Base-by-base conservation (phyloP, 2,329 filamentous ascomycete species). In the Chaetomiaceae sp. region DNA sequence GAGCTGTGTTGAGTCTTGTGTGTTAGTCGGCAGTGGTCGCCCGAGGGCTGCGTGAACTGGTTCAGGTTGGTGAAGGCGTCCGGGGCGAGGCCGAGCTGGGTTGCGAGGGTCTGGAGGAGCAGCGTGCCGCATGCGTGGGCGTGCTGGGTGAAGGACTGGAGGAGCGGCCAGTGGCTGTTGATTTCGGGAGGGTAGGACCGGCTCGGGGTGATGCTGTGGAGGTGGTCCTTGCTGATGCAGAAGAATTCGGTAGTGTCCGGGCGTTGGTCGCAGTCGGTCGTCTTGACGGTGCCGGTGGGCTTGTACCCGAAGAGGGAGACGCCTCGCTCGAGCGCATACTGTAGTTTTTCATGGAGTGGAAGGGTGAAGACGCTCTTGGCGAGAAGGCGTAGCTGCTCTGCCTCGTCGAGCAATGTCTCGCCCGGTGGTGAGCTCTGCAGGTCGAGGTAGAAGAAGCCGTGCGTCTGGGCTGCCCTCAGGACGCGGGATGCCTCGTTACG, bases 201-300 rank as follows among this genome's bases (percentile, higher is more conserved):
- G 30, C 45, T 49, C 58, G 63, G 63, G 17, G 55, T 54, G 25
- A 58, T 48, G 44, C 35, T 53, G 33, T 51, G 48, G 56, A 68
- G 61, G 39, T 66, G 63, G 48, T 68, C 63, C 53, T 68, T 68
- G 47, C 58, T 56, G 1, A 67, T 54, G 53, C 65, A 66, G 57
- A 66, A 66, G 57, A 68, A 68, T 58, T 68, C 64, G 43, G 63
- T 65, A 10, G 61, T 65, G 46, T 68, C 66, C 7, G 47, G 58
- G 2, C 58, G 59, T 10, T 62, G 62, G 12, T 44, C 19, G 35
- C 56, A 58, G 54, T 67, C 65, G 21, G 64, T 58, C 19, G 59
- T 39, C 20, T 63, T 62, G 17, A 57, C 58, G 5, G 50, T 57
- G 16, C 65, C 66, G 2, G 61, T 62, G 12, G 46, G 41, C 53